phyloP scores from a whole-genome alignment of 768 basidiomycete species.

The Mycena haematopus region DNA sequence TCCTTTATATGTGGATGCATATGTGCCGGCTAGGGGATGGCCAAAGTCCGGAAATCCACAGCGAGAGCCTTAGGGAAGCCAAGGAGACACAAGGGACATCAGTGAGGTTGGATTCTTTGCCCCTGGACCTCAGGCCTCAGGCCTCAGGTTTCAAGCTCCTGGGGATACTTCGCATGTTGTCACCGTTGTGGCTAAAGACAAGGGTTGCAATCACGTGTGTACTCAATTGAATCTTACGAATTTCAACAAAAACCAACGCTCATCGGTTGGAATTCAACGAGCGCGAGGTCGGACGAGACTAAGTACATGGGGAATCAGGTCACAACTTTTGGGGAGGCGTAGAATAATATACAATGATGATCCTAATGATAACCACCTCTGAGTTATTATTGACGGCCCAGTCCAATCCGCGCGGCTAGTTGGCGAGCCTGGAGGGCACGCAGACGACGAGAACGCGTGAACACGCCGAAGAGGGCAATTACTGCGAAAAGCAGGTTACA shows the following conservation, averaged over 20 bases:
- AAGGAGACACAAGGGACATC: too few species aligned
- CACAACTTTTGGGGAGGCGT: background rate
- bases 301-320: background rate
- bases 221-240: background rate
- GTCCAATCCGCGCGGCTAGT: slow-evolving; percentile 78
- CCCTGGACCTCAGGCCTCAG: too few species aligned
- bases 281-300: too few species aligned
- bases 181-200: background rate
- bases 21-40: too few species aligned
- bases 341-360: slow-evolving; percentile 10
- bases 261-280: too few species aligned
- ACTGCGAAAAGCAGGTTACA: slow-evolving; percentile 79
- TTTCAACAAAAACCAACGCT: too few species aligned
- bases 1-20: too few species aligned
- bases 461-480: slow-evolving; percentile 67
- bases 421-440: slow-evolving; percentile 79
- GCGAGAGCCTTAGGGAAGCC: too few species aligned
- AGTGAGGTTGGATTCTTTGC: too few species aligned
- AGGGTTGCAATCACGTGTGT: background rate
- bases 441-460: slow-evolving; percentile 71
- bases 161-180: too few species aligned
- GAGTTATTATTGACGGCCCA: background rate
- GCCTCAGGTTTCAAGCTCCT: too few species aligned
- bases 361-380: background rate
- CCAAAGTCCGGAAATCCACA: too few species aligned